These are phyloP conservation scores for Plectranthus barbatus DNA, from an alignment of 257 asterid genomes.

Conservation along the genomic window DNA sequence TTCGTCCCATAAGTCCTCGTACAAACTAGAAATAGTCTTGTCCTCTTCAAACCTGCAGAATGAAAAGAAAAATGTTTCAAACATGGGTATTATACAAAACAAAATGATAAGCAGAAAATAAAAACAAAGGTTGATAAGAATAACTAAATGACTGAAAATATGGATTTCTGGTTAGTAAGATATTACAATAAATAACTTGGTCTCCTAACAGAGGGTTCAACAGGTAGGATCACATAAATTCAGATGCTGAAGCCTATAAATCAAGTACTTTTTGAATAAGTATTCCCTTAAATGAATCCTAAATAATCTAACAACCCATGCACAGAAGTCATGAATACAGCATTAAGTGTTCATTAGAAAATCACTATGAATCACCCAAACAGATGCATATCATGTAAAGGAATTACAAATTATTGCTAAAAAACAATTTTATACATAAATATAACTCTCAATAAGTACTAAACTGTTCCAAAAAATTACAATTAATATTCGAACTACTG, in stretches of 20 bases:
- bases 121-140: no score
- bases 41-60: slow-evolving; percentile 88
- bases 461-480: not conserved
- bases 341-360: not conserved
- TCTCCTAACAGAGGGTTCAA: no score
- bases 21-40: slow-evolving; percentile 64
- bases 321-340: not conserved
- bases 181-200: no score
- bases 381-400: not conserved
- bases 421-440: not conserved
- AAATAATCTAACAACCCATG: not conserved
- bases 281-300: no score
- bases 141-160: no score
- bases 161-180: no score
- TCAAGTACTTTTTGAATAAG: no score
- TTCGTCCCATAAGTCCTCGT: slow-evolving; percentile 96
- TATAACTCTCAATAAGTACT: not conserved
- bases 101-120: slow-evolving; percentile 11
- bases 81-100: not conserved
- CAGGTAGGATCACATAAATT: no score
- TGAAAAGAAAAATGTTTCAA: not conserved
- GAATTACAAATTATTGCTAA: not conserved
- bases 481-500: not conserved
- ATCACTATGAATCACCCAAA: not conserved
- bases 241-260: no score